Conservation (phyloP, 2,329 filamentous ascomycete genomes). For the Grosmannia huntii region DNA sequence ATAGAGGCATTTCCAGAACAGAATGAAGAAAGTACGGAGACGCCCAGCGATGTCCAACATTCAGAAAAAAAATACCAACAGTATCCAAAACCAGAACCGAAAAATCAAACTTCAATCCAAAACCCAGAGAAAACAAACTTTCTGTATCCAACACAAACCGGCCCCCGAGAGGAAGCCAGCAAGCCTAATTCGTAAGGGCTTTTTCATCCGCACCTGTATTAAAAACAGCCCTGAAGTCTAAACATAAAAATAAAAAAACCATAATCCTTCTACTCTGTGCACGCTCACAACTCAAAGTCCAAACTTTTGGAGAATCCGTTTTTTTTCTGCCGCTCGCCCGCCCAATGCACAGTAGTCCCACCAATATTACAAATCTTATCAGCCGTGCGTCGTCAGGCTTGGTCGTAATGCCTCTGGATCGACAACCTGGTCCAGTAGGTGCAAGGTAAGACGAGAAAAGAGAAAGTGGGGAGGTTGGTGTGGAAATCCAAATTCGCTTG, state of each 20-base stretch:
- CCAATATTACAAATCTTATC: constrained; percentile 1
- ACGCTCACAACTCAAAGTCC: background rate
- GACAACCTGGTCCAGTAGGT: background rate
- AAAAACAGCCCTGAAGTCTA: background rate
- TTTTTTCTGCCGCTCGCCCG: background rate
- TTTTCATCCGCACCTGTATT: background rate
- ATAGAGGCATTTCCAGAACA: background rate
- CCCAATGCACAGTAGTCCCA: background rate
- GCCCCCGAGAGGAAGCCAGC: background rate
- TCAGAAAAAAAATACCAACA: background rate
- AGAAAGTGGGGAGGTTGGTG: background rate
- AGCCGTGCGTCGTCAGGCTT: background rate
- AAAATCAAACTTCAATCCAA: background rate
- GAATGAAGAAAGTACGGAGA: background rate
- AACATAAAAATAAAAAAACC: background rate
- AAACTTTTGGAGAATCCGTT: constrained; percentile 3
- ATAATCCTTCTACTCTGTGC: background rate
- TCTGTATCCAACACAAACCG: background rate
- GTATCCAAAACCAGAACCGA: background rate
- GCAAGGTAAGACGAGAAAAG: background rate
- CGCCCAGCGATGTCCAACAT: background rate
- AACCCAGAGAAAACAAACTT: background rate
- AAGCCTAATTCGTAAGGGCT: background rate
- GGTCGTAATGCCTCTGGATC: background rate
- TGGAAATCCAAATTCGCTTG: constrained; percentile 5